Conservation (phyloP, 2,329 filamentous ascomycete genomes). For the Hypoxylon sp. region DNA sequence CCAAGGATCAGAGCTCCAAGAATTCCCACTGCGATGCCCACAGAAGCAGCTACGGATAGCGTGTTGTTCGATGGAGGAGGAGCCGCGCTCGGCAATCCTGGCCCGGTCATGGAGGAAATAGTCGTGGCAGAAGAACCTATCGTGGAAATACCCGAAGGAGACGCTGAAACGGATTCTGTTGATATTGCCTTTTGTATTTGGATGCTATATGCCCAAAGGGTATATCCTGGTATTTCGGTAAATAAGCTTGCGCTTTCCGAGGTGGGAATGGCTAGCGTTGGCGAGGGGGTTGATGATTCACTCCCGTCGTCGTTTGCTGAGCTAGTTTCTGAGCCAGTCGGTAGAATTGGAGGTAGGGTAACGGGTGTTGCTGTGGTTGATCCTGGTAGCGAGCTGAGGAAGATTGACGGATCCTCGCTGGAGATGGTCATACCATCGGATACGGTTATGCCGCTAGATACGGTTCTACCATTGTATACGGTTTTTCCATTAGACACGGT, state of each 20-base stretch:
- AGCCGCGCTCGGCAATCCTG: neutral
- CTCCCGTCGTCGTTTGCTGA: neutral
- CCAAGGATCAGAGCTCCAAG: constrained; percentile 20
- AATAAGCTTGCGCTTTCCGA: too few relatives aligned
- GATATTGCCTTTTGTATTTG: constrained; percentile 15
- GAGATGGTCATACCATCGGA: neutral
- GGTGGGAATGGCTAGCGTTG: neutral
- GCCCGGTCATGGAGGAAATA: neutral
- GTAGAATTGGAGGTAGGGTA: too few relatives aligned
- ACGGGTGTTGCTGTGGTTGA: neutral
- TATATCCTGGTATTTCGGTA: neutral
- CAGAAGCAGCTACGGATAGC: constrained; percentile 10
- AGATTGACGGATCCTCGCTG: neutral
- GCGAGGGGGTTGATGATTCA: neutral
- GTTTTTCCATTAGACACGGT: neutral
- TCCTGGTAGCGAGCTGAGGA: too few relatives aligned
- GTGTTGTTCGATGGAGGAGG: neutral
- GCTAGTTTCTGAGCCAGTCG: neutral
- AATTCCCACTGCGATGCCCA: constrained; percentile 29
- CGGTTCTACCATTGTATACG: too few relatives aligned
- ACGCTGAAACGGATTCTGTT: neutral
- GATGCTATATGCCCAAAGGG: constrained; percentile 17
- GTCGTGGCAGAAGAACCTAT: neutral
- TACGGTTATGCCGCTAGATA: neutral
- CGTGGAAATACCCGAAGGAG: neutral